Percentiles rank a stretch among this genome's conserved stretches.
Evolutionary conservation across 75 land plant species (phyloP).

Genomic region (Sequoia sempervirens): DNA sequence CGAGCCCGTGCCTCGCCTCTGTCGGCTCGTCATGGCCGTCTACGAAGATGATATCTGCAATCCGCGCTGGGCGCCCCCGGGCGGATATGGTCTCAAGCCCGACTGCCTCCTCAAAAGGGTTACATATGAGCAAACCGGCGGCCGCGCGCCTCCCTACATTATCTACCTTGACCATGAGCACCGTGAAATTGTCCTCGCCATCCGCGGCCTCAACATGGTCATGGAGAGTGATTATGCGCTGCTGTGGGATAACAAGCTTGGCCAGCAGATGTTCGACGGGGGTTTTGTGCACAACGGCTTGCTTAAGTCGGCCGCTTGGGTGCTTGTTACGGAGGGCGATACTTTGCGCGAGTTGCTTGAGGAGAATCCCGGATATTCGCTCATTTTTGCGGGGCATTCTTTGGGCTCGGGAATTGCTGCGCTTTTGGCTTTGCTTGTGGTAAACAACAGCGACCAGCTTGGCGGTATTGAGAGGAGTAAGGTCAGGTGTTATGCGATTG

Average conservation of each 20-base stretch:
- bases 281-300: constrained; percentile 59
- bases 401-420: constrained; percentile 95
- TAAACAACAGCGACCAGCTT: constrained; percentile 50
- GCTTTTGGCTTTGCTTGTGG: constrained; percentile 59
- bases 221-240: constrained; percentile 35
- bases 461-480: constrained; percentile 56
- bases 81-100: constrained; percentile 15
- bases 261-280: constrained; percentile 33
- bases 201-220: constrained; percentile 45
- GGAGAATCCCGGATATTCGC: constrained; percentile 47
- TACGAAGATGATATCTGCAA: constrained; percentile 26
- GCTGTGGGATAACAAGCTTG: constrained; percentile 42
- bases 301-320: constrained; percentile 39
- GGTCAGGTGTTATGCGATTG: constrained; percentile 72
- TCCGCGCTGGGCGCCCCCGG: constrained; percentile 33
- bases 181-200: constrained; percentile 37
- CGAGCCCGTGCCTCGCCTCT: constrained; percentile 37
- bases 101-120: constrained; percentile 11
- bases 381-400: constrained; percentile 89
- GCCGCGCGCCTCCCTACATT: constrained; percentile 44
- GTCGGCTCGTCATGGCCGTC: constrained; percentile 29
- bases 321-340: constrained; percentile 21
- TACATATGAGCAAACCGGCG: constrained; percentile 10
- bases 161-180: constrained; percentile 38
- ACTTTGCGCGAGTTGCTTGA: constrained; percentile 17